Conservation (phyloP, 2,329 filamentous ascomycete species). For the Onygenales sp. region DNA sequence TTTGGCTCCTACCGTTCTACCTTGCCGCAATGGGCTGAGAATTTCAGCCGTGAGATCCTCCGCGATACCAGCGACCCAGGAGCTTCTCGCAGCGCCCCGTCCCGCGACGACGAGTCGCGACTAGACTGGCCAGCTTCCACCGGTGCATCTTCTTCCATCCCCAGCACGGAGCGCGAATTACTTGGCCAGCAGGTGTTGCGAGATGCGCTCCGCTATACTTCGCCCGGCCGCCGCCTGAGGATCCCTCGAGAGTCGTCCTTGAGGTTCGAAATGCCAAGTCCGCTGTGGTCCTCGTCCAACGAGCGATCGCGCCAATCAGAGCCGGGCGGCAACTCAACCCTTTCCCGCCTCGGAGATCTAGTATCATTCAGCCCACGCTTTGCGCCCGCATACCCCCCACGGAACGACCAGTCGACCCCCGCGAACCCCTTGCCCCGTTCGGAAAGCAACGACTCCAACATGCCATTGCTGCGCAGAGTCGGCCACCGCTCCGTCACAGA, state of each 20-base stretch:
- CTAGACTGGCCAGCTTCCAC: slow-evolving; percentile 15
- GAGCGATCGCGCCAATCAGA: background rate
- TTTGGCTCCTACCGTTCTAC: slow-evolving; percentile 18
- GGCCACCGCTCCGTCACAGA: slow-evolving; percentile 23
- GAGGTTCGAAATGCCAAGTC: slow-evolving; percentile 21
- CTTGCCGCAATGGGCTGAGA: slow-evolving; percentile 21
- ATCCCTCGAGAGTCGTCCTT: slow-evolving; percentile 27
- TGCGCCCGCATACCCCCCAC: slow-evolving; percentile 28
- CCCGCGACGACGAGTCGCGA: slow-evolving; percentile 3
- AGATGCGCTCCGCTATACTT: slow-evolving; percentile 25
- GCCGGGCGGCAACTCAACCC: background rate
- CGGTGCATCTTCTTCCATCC: slow-evolving; percentile 13
- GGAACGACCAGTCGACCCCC: background rate
- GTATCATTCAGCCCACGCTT: slow-evolving; percentile 33
- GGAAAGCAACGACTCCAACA: slow-evolving; percentile 14
- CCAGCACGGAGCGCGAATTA: slow-evolving; percentile 23
- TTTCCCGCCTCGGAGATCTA: slow-evolving; percentile 7
- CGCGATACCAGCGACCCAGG: slow-evolving; percentile 17
- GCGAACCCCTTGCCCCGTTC: background rate
- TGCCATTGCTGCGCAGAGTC: slow-evolving; percentile 24
- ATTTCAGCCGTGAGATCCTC: slow-evolving; percentile 17
- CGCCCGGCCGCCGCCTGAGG: slow-evolving; percentile 24
- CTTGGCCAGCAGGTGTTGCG: slow-evolving; percentile 22
- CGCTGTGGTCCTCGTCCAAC: slow-evolving; percentile 19
- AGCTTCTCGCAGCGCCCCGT: background rate